Evolutionary conservation across 1,284 basidiomycete species (phyloP).

Genomic region (Cerioporus squamosus): DNA sequence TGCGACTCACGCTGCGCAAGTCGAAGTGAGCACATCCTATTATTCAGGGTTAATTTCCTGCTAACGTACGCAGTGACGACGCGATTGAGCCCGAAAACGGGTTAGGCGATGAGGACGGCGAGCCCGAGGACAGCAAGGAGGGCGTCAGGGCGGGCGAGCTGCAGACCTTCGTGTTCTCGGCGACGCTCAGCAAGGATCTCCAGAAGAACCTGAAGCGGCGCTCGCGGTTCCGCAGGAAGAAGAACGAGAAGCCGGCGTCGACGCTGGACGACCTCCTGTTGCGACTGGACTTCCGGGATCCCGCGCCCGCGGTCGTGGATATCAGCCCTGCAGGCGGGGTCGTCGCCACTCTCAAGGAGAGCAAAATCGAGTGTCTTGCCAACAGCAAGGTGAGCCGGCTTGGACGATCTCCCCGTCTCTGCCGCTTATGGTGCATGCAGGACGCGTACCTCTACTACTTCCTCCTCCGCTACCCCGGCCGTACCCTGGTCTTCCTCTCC

Average conservation of each 20-base stretch:
- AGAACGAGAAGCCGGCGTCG: constrained; percentile 55
- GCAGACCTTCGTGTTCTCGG: constrained; percentile 97
- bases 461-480: constrained; percentile 93
- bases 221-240: constrained; percentile 50
- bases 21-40: constrained; percentile 47
- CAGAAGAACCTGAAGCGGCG: constrained; percentile 85
- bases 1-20: constrained; percentile 81
- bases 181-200: constrained; percentile 93
- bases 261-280: constrained; percentile 91
- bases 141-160: constrained; percentile 44
- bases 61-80: constrained; percentile 36
- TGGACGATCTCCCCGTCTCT: no score
- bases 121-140: constrained; percentile 29
- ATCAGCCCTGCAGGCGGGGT: constrained; percentile 86
- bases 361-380: constrained; percentile 87
- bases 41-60: background rate
- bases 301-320: constrained; percentile 88
- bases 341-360: constrained; percentile 87
- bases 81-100: constrained; percentile 45
- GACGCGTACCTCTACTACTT: constrained; percentile 98
- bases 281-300: constrained; percentile 93
- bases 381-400: constrained; percentile 77
- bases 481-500: constrained; percentile 93
- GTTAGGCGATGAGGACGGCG: constrained; percentile 26
- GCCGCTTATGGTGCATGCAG: constrained; percentile 40